Base-by-base conservation (phyloP, 1,139 yeast genomes). In the Tardiomyces digboiensis region DNA sequence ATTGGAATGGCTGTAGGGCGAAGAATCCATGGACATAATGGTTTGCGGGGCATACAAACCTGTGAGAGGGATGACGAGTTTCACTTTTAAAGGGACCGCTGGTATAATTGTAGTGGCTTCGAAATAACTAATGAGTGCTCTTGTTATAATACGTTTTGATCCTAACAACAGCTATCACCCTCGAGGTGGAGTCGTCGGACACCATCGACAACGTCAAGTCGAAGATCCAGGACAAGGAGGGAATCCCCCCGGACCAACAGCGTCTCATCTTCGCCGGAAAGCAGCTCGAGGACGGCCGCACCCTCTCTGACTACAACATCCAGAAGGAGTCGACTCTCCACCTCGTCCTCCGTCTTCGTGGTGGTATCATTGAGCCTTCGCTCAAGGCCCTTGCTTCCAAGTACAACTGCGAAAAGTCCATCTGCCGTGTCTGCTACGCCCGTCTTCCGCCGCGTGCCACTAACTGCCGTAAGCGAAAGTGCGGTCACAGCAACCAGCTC, bases 381-480 rank as follows among this genome's bases (percentile, higher is more conserved):
- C 83, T 91, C 69, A 91, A 89, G 80, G 96, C 93, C 66, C 83
- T 91, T 70, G 98, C 98, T 73, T 87, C 97, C 70, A 91, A 91
- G 79, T 91, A 85, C 88, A 91, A 91, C 95, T 91, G 97, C 82
- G 98, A 91, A 63, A 91, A 91, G 79, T 74, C 96, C 62, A 91
- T 91, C 72, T 91, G 98, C 82, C 94, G 98, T 78, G 86, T 88
- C 75, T 91, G 98, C 81, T 91, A 91, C 83, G 97, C 98, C 67
- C 93, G 98, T 82, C 88, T 91, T 71, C 98, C 98, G 70, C 96
- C 97, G 75, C 91, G 97, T 84, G 98, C 98, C 66, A 91, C 97
- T 76, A 91, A 91, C 96, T 91, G 98, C 83, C 88, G 98, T 82
- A 91, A 91, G 97, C 88, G 97, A 87, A 91, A 91, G 83, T 91